Evolutionary conservation across 306 rosid species (phyloP).

Genomic region (Medicago arabica): DNA sequence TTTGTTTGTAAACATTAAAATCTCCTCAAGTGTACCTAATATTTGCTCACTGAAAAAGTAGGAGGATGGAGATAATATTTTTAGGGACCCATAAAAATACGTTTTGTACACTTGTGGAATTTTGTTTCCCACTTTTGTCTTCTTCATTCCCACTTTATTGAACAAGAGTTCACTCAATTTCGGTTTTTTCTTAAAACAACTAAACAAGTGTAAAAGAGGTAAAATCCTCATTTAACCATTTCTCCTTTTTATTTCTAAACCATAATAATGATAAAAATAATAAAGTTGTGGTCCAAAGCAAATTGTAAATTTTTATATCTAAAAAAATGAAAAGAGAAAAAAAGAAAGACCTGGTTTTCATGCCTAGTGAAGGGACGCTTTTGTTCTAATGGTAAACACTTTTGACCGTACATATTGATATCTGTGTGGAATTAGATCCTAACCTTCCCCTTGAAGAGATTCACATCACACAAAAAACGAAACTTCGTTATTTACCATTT

Average conservation of each 20-base stretch:
- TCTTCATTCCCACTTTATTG: conserved; percentile 2
- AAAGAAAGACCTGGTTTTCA: not conserved
- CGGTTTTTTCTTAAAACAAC: conserved; percentile 9
- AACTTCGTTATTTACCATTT: conserved; percentile 26
- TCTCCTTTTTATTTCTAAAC: not conserved
- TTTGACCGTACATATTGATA: conserved; percentile 43
- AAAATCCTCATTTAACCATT: not conserved
- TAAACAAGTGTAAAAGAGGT: conserved; percentile 16
- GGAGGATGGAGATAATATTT: conserved; percentile 7
- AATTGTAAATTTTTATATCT: too few species aligned
- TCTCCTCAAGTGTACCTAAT: not conserved
- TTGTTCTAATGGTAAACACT: conserved; percentile 25
- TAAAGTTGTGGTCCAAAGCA: conserved; percentile 28
- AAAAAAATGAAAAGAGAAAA: not conserved
- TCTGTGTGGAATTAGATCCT: conserved; percentile 28
- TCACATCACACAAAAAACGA: conserved; percentile 34
- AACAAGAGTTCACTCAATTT: conserved; percentile 19
- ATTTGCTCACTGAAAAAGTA: not conserved
- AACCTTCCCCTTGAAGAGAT: conserved; percentile 49
- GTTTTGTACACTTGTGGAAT: conserved; percentile 32
- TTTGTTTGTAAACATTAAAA: not conserved
- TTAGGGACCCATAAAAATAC: conserved; percentile 46
- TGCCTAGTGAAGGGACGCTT: conserved; percentile 38
- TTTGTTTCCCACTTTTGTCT: conserved; percentile 7
- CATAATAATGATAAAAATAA: not conserved